Evolutionary conservation across 1,139 yeast genomes (phyloP), one percentile per base, ranked within the genome.

Genomic region (Petasospora fabianii): DNA sequence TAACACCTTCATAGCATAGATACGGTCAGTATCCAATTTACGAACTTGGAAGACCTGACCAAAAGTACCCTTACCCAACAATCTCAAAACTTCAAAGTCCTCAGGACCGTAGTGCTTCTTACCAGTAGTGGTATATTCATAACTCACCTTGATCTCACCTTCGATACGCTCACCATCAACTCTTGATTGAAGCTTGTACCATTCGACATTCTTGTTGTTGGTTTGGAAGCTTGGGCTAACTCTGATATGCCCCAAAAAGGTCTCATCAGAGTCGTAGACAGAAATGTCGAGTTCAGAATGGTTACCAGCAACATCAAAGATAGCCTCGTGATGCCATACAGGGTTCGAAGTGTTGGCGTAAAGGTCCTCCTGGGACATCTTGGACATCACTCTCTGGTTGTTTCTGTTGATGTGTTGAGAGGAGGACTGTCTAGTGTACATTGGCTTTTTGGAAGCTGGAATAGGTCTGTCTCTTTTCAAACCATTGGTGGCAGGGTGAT

Each of bases 21-120:
- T 82, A 53, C 97, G 75, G 42, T 79, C 77, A 5, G 95, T 87
- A 58, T 90, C 97, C 55, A 73, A 74, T 71, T 90, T 92, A 51
- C 84, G 80, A 34, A 92, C 98, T 65, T 90, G 97, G 63, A 83
- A 92, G 29, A 92, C 98, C 64, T 86, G 96, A 24, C 98, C 98
- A 69, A 92, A 92, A 0, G 97, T 92, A 37, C 98, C 98, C 59
- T 87, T 88, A 46, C 98, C 98, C 46, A 92, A 71, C 39, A 92
- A 69, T 56, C 96, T 74, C 53, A 92, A 75, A 15, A 90, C 85
- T 58, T 90, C 96, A 62, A 92, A 92, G 65, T 92, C 97, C 43
- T 83, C 83, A 6, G 97, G 97, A 2, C 96, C 96, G 56, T 83
- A 87, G 51, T 83, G 86, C 51, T 79, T 77, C 60, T 82, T 81